Evolutionary conservation across 768 basidiomycete genomes (phyloP).

Genomic region (Amanita pseudoporphyria): DNA sequence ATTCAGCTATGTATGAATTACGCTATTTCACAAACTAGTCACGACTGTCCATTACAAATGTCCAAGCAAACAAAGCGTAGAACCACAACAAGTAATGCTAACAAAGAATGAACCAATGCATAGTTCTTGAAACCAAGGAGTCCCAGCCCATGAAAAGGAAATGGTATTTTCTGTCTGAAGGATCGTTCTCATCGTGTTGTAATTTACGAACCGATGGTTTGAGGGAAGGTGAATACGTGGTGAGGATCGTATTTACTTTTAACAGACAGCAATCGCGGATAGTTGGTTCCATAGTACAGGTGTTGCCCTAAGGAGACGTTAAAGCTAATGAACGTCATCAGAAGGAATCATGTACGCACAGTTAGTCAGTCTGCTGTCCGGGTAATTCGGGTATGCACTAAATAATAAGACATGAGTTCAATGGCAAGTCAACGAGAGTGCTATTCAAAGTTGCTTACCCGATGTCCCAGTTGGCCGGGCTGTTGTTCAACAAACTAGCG

Average conservation of each 20-base stretch:
- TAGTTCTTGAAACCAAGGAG: no score
- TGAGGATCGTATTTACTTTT: slow-evolving; percentile 26
- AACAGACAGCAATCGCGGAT: slow-evolving; percentile 20
- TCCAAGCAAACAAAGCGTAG: no score
- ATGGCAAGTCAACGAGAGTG: neutral
- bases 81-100: neutral
- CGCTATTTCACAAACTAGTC: no score
- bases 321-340: neutral
- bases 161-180: neutral
- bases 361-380: slow-evolving; percentile 27
- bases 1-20: no score
- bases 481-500: slow-evolving; percentile 22
- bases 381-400: slow-evolving; percentile 35
- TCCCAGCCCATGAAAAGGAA: no score
- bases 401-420: neutral
- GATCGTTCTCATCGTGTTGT: neutral
- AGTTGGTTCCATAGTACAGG: slow-evolving; percentile 24
- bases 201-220: neutral
- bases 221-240: slow-evolving; percentile 29
- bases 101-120: no score
- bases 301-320: slow-evolving; percentile 19
- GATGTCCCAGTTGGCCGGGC: slow-evolving; percentile 24
- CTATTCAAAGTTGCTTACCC: slow-evolving; percentile 16
- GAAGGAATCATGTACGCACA: slow-evolving; percentile 16
- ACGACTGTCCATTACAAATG: no score